Percentiles rank a stretch among this genome's conserved stretches.
Evolutionary conservation across 345 rosid species (phyloP).

Genomic region (Angophora floribunda): DNA sequence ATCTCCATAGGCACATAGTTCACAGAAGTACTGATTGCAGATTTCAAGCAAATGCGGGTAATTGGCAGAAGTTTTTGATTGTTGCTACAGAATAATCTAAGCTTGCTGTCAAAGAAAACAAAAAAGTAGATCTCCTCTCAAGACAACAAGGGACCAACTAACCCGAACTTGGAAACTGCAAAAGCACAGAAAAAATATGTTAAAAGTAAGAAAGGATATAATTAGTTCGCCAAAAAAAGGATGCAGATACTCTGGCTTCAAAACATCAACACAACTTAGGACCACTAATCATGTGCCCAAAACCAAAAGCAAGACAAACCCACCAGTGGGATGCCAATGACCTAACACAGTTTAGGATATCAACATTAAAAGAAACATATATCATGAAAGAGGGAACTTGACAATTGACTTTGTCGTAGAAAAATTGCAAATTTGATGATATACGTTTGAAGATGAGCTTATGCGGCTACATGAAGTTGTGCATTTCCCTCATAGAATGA

Average conservation of each 20-base stretch:
- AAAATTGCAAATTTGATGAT: background rate
- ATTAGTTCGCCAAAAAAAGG: background rate
- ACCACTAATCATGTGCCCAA: background rate
- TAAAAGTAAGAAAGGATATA: background rate
- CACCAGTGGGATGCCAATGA: background rate
- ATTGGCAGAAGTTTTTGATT: background rate
- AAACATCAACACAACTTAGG: background rate
- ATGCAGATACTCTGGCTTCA: background rate
- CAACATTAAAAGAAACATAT: background rate
- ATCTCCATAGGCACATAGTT: background rate
- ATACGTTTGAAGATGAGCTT: background rate
- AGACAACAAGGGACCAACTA: background rate
- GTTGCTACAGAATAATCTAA: background rate
- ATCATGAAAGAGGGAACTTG: background rate
- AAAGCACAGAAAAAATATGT: background rate
- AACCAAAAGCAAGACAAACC: background rate
- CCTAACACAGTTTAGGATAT: background rate
- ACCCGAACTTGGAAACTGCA: background rate
- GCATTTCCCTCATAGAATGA: background rate
- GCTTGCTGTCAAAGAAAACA: background rate
- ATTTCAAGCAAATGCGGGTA: background rate
- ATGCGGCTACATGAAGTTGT: background rate
- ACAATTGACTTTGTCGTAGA: background rate
- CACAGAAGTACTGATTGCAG: background rate
- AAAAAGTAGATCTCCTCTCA: background rate